Percentiles rank a stretch among this genome's conserved stretches.
Evolutionary conservation across 345 rosid species (phyloP).

Genomic region (Hibiscus syriacus): DNA sequence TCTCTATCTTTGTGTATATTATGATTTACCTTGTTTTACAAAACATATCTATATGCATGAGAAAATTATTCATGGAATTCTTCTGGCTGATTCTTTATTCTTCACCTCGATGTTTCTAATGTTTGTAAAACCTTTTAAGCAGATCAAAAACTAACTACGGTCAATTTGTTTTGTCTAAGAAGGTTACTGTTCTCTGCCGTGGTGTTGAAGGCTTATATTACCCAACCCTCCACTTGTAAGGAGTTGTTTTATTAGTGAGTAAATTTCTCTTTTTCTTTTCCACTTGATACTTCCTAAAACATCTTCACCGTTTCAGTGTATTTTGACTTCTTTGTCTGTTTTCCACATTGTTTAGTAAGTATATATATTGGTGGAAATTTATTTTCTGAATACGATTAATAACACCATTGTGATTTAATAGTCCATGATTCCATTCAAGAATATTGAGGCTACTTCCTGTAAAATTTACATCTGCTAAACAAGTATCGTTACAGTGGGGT

Average conservation of each 20-base stretch:
- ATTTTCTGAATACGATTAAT: too few species aligned
- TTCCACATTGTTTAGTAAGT: conserved; percentile 1
- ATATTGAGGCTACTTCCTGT: not conserved
- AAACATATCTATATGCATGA: not conserved
- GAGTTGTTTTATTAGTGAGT: not conserved
- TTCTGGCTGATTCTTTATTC: not conserved
- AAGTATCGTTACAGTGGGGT: not conserved
- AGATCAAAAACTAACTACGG: conserved; percentile 46
- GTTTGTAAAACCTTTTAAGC: conserved; percentile 18
- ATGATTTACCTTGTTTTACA: not conserved
- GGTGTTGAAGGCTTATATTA: conserved; percentile 88
- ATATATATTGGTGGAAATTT: not conserved
- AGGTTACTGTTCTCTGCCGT: conserved; percentile 76
- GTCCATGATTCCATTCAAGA: not conserved
- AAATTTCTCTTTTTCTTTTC: not conserved
- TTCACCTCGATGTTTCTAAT: conserved; percentile 3
- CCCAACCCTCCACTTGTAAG: conserved; percentile 97
- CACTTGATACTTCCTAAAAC: not conserved
- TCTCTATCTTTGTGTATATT: not conserved
- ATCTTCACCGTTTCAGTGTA: not conserved
- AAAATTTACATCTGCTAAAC: not conserved
- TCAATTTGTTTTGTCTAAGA: conserved; percentile 57
- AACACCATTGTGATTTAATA: too few species aligned
- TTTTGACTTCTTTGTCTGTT: not conserved
- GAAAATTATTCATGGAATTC: not conserved